These are phyloP conservation scores for Allium cepa DNA, from an alignment of 106 monocot species.

Conservation along the genomic window DNA sequence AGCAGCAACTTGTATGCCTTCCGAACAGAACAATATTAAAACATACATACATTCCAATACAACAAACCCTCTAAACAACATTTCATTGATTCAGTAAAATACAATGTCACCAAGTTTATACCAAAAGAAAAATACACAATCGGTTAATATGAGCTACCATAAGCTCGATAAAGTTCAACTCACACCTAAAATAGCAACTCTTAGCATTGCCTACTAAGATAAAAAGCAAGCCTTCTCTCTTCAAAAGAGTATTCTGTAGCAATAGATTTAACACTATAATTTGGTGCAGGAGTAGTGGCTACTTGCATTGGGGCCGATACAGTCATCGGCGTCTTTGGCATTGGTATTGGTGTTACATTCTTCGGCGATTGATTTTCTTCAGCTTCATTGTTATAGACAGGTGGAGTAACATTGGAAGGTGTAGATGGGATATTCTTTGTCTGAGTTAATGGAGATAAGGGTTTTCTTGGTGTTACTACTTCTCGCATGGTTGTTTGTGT, in stretches of 20 bases:
- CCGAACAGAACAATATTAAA: no score
- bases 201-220: conserved; percentile 4
- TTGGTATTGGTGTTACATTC: conserved; percentile 2
- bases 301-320: conserved; percentile 29
- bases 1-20: no score
- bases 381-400: not conserved
- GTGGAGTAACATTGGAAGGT: not conserved
- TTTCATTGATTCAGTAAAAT: no score
- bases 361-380: conserved; percentile 19
- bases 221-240: conserved; percentile 31
- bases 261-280: no score
- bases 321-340: conserved; percentile 27
- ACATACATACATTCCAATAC: no score
- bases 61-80: no score
- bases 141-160: not conserved
- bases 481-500: conserved; percentile 1
- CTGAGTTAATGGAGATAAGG: conserved; percentile 9
- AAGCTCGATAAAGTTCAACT: not conserved
- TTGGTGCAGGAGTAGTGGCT: not conserved
- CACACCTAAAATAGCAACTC: not conserved
- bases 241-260: conserved; percentile 37
- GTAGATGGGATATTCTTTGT: not conserved
- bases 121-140: no score
- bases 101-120: no score
- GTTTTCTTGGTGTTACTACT: conserved; percentile 10